Conservation (phyloP, 495 filamentous ascomycete species). For the Massariosphaeria phaeospora region DNA sequence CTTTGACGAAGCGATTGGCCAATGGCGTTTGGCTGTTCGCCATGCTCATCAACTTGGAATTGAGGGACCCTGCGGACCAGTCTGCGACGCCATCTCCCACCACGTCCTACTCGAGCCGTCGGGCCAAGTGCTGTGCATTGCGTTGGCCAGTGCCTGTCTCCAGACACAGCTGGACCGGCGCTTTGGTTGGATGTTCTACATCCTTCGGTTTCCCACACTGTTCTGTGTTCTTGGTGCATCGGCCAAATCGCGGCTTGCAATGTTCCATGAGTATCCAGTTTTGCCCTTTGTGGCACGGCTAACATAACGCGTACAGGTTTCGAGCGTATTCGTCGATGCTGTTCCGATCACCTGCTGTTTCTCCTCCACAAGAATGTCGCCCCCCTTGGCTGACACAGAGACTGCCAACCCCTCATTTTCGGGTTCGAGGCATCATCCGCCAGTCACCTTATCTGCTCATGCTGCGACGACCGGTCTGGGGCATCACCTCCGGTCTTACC, state of each 20-base stretch:
- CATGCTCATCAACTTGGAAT: constrained; percentile 29
- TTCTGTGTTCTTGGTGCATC: constrained; percentile 20
- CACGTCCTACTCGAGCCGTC: constrained; percentile 22
- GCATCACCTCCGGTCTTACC: constrained; percentile 28
- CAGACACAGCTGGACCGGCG: constrained; percentile 14
- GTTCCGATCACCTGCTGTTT: constrained; percentile 23
- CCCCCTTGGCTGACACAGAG: constrained; percentile 27
- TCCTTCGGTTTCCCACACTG: constrained; percentile 7
- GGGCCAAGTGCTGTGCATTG: constrained; percentile 18
- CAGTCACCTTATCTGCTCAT: constrained; percentile 38
- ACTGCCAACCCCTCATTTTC: constrained; percentile 22
- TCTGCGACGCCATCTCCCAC: constrained; percentile 14
- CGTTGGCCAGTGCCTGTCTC: constrained; percentile 17
- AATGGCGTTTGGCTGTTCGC: constrained; percentile 11
- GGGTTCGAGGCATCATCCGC: constrained; percentile 28
- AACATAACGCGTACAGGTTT: constrained; percentile 33
- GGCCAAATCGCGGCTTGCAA: constrained; percentile 19
- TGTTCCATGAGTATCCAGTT: constrained; percentile 21
- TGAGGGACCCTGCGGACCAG: constrained; percentile 9
- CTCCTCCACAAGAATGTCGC: constrained; percentile 14
- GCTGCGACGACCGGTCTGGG: constrained; percentile 30
- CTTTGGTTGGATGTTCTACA: constrained; percentile 16
- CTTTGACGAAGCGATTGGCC: constrained; percentile 30
- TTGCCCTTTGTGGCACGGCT: constrained; percentile 25
- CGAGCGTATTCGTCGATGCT: constrained; percentile 2